These are phyloP conservation scores for Leishmania amazonensis DNA, from an alignment of 208 protist species.

Conservation along the genomic window DNA sequence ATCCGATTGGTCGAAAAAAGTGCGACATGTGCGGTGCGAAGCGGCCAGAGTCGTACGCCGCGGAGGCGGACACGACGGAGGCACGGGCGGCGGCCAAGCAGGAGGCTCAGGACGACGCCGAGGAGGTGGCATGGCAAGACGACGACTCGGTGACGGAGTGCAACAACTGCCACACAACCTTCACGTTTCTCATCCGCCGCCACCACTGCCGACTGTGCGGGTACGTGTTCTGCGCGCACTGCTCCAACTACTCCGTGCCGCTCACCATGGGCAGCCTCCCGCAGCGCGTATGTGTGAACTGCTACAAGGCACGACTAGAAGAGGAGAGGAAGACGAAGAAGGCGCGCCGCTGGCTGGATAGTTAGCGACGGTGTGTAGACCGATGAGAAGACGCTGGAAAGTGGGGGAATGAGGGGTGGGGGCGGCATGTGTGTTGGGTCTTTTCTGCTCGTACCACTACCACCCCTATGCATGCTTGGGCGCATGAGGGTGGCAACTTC, in stretches of 20 bases:
- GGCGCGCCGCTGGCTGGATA: conserved; percentile 7
- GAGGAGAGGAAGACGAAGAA: conserved; percentile 33
- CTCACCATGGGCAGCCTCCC: conserved; percentile 45
- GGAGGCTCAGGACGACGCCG: conserved; percentile 57
- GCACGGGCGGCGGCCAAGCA: conserved; percentile 30
- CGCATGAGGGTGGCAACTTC: neutral
- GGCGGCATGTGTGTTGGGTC: neutral
- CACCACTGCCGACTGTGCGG: conserved; percentile 88
- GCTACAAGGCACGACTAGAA: conserved; percentile 46
- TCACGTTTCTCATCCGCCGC: conserved; percentile 68
- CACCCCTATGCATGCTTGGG: neutral
- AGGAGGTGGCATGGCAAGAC: conserved; percentile 82
- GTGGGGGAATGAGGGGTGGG: neutral
- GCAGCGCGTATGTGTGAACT: conserved; percentile 68
- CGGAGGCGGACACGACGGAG: conserved; percentile 23
- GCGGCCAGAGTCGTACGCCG: conserved; percentile 53
- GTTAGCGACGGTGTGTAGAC: neutral
- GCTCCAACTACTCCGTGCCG: conserved; percentile 54
- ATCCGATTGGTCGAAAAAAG: conserved; percentile 42
- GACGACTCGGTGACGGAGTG: conserved; percentile 69
- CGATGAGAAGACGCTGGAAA: neutral
- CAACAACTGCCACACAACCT: conserved; percentile 73
- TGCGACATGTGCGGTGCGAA: conserved; percentile 77
- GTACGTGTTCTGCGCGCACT: conserved; percentile 82
- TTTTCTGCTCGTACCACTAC: neutral